phyloP scores from a whole-genome alignment of 495 filamentous ascomycete genomes.

The Penicillium samsonianum region DNA sequence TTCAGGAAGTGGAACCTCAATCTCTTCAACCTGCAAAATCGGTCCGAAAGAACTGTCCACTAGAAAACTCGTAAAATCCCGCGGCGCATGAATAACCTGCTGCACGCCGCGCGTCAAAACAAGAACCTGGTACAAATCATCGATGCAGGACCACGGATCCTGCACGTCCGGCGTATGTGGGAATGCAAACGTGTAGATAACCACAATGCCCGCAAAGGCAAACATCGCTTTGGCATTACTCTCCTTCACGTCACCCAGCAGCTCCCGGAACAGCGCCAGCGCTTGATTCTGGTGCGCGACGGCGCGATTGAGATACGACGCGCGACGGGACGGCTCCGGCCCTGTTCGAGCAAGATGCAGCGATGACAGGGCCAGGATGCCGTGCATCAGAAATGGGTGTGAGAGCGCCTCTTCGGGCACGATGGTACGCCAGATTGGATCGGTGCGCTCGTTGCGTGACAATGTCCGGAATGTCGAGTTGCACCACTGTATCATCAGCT shows the following conservation, averaged over 20 bases:
- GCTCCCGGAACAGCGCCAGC: conserved; percentile 45
- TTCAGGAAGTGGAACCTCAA: conserved; percentile 21
- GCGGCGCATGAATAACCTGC: conserved; percentile 39
- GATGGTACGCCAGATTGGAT: conserved; percentile 44
- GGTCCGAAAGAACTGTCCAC: conserved; percentile 32
- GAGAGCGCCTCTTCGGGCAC: conserved; percentile 49
- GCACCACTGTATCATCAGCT: conserved; percentile 51
- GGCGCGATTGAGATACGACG: conserved; percentile 40
- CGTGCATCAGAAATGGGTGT: conserved; percentile 53
- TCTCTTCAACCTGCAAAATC: conserved; percentile 33
- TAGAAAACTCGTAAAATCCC: conserved; percentile 29
- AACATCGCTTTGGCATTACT: conserved; percentile 54
- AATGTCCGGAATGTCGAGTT: conserved; percentile 37
- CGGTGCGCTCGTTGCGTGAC: conserved; percentile 34
- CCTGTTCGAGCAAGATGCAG: conserved; percentile 46
- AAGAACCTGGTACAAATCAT: conserved; percentile 47
- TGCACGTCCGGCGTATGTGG: conserved; percentile 39
- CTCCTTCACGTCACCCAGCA: conserved; percentile 43
- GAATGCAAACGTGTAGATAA: conserved; percentile 53
- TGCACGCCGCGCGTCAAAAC: conserved; percentile 48
- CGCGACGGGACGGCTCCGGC: conserved; percentile 22
- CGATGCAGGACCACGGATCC: conserved; percentile 39
- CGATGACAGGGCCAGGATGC: conserved; percentile 51
- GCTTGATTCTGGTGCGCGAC: conserved; percentile 51
- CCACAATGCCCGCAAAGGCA: conserved; percentile 50